A percentile compares a stretch with the other conserved stretches of the same genome.
Evolutionary conservation across 306 rosid genomes (phyloP).

Genomic region (Corylus avellana): DNA sequence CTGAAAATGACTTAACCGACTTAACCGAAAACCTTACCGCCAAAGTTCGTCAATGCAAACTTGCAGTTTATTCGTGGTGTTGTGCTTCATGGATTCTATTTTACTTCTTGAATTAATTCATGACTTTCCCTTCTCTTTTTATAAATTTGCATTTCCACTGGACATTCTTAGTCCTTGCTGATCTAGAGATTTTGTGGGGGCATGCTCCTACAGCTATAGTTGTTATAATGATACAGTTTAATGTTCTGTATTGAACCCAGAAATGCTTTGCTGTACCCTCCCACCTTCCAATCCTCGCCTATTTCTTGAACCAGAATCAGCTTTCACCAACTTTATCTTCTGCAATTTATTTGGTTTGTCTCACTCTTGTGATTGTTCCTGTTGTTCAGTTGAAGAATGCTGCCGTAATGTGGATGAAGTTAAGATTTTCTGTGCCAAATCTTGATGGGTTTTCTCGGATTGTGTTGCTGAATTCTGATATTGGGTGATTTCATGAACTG

Average conservation of each 20-base stretch:
- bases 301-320: background rate
- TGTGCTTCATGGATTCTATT: background rate
- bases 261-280: background rate
- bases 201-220: background rate
- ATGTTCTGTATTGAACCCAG: background rate
- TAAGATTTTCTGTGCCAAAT: slow-evolving; percentile 23
- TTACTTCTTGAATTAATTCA: background rate
- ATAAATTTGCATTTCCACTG: background rate
- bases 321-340: background rate
- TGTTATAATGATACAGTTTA: background rate
- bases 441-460: slow-evolving; percentile 29
- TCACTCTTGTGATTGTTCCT: background rate
- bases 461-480: slow-evolving; percentile 35
- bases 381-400: slow-evolving; percentile 20
- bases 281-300: background rate
- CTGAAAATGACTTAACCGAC: too few relatives aligned
- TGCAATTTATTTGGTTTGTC: background rate
- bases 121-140: background rate
- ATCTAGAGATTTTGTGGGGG: background rate
- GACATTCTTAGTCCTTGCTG: background rate
- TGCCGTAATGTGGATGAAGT: slow-evolving; percentile 32
- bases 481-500: slow-evolving; percentile 42
- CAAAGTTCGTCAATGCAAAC: background rate
- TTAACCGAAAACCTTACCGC: too few relatives aligned
- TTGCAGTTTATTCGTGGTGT: background rate